These are phyloP conservation scores for Hevea brasiliensis DNA, from an alignment of 345 rosid genomes.

Conservation along the genomic window DNA sequence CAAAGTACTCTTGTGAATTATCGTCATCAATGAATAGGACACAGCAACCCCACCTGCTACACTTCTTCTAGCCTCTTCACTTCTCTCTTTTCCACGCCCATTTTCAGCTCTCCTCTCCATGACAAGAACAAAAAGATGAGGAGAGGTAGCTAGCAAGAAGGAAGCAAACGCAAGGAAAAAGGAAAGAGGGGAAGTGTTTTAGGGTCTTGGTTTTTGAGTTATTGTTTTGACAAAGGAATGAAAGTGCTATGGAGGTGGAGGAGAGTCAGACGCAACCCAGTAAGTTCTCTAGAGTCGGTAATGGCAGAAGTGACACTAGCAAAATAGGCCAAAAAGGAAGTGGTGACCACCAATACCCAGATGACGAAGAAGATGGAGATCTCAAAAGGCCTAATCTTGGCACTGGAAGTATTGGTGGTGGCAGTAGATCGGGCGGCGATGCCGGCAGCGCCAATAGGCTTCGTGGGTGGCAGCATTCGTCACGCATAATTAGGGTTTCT, in stretches of 20 bases:
- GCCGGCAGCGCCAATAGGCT: constrained; percentile 35
- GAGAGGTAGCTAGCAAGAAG: not conserved
- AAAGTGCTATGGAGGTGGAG: constrained; percentile 82
- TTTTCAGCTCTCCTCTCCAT: constrained; percentile 10
- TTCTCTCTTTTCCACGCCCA: constrained; percentile 8
- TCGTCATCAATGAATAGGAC: constrained; percentile 65
- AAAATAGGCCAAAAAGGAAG: constrained; percentile 35
- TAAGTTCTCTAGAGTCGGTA: constrained; percentile 58
- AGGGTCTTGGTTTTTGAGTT: constrained; percentile 20
- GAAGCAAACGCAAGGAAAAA: not conserved
- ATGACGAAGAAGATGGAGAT: constrained; percentile 56
- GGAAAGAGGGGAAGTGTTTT: constrained; percentile 19
- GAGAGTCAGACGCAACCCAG: constrained; percentile 61
- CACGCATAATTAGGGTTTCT: constrained; percentile 93
- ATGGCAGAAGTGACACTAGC: constrained; percentile 42
- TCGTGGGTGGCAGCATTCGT: constrained; percentile 69
- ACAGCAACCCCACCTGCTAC: constrained; percentile 47
- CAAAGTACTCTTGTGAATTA: constrained; percentile 45
- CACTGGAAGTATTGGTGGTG: constrained; percentile 21
- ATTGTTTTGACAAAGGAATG: constrained; percentile 55
- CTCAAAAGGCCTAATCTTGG: constrained; percentile 38
- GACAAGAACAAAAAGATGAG: not conserved
- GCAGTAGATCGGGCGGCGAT: constrained; percentile 18
- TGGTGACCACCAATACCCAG: constrained; percentile 39
- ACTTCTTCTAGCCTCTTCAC: constrained; percentile 18